A percentile compares a stretch with the other conserved stretches of the same genome.
phyloP scores from a whole-genome alignment of 768 basidiomycete genomes.

The Favolaschia claudopus region DNA sequence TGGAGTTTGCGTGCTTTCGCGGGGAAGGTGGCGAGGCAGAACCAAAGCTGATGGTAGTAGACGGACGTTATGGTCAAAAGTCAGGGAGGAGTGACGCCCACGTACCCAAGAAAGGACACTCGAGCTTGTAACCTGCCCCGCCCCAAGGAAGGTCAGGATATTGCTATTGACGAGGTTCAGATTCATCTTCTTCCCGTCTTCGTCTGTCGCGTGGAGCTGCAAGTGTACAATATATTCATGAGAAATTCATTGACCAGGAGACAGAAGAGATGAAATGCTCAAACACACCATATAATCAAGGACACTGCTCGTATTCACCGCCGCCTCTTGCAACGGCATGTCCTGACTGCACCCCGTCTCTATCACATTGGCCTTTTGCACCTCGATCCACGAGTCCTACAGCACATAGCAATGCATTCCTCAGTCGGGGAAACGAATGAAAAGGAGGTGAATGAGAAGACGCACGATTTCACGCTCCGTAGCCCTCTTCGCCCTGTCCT shows the following conservation, averaged over 20 bases:
- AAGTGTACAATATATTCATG: neutral
- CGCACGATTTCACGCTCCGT: neutral
- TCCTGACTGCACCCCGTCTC: too few species aligned
- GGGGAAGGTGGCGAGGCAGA: constrained; percentile 19
- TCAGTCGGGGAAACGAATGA: neutral
- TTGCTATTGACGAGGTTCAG: constrained; percentile 17
- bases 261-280: too few species aligned
- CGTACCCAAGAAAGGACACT: constrained; percentile 17
- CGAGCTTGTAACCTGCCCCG: constrained; percentile 24
- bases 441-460: too few species aligned
- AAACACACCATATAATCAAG: constrained; percentile 20
- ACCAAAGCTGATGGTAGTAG: constrained; percentile 24
- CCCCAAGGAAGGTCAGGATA: constrained; percentile 17
- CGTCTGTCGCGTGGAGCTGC: constrained; percentile 23
- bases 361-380: neutral
- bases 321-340: constrained; percentile 4
- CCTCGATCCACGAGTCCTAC: neutral
- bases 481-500: neutral
- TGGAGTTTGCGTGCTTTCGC: constrained; percentile 18
- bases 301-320: constrained; percentile 8
- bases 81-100: too few species aligned
- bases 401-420: neutral
- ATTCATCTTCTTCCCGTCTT: constrained; percentile 22
- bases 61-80: too few species aligned
- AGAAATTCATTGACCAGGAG: too few species aligned